Percentiles rank a stretch among this genome's conserved stretches.
Evolutionary conservation across 805 yeast genomes (phyloP).

Genomic region (Yarrowia hollandica): DNA sequence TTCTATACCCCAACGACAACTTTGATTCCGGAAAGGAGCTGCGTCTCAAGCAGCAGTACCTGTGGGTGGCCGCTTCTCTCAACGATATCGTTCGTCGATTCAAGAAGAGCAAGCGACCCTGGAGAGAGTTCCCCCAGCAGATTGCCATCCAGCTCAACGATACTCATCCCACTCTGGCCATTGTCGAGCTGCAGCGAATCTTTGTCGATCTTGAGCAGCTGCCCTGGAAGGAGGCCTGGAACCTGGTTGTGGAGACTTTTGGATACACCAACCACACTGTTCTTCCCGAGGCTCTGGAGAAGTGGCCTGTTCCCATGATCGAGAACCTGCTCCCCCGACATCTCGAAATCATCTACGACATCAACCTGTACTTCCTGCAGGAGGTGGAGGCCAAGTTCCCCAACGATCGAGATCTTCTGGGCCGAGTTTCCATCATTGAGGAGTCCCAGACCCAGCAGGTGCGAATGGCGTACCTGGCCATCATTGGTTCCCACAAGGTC

Average conservation of each 20-base stretch:
- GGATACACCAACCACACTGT: constrained; percentile 96
- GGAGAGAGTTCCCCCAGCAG: constrained; percentile 81
- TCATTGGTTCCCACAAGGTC: constrained; percentile 88
- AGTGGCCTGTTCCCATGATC: constrained; percentile 86
- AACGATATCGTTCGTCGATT: constrained; percentile 89
- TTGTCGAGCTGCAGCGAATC: constrained; percentile 85
- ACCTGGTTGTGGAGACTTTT: constrained; percentile 72
- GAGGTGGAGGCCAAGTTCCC: constrained; percentile 76
- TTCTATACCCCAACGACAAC: constrained; percentile 90
- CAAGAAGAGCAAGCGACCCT: constrained; percentile 71
- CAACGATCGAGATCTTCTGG: constrained; percentile 60
- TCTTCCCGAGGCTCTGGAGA: constrained; percentile 91
- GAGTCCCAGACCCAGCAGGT: constrained; percentile 79
- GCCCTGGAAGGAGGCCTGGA: constrained; percentile 84
- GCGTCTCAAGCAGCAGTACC: constrained; percentile 91
- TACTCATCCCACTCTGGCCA: constrained; percentile 90
- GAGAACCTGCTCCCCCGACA: constrained; percentile 85
- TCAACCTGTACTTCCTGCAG: constrained; percentile 77
- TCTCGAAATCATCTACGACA: constrained; percentile 83
- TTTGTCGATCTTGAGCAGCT: constrained; percentile 80
- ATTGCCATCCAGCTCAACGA: constrained; percentile 92
- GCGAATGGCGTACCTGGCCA: constrained; percentile 89
- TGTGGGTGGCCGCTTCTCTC: constrained; percentile 94
- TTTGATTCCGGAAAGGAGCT: constrained; percentile 88
- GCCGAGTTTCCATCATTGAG: constrained; percentile 80